Conservation (phyloP, 1,284 basidiomycete species). For the Nidula niveotomentosa region DNA sequence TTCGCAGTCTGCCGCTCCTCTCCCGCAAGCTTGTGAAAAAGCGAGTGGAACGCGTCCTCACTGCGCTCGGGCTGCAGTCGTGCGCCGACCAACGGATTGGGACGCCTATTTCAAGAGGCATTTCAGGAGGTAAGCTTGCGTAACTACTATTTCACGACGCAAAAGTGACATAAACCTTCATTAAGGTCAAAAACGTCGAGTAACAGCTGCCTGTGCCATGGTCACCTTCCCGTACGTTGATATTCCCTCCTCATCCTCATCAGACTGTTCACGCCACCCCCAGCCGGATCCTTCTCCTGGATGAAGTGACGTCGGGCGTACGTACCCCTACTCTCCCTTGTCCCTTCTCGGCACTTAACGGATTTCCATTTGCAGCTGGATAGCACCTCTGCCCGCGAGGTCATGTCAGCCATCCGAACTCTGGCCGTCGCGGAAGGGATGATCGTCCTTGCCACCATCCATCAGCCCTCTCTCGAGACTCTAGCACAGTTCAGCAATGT, state of each 20-base stretch:
- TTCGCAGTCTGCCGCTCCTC: constrained; percentile 42
- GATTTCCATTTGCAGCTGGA: constrained; percentile 39
- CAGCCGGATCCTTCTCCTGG: constrained; percentile 55
- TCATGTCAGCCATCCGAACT: constrained; percentile 48
- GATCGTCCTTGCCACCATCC: constrained; percentile 64
- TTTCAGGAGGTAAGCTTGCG: constrained; percentile 45
- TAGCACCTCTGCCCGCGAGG: constrained; percentile 56
- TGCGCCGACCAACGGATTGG: constrained; percentile 59
- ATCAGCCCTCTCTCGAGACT: constrained; percentile 59
- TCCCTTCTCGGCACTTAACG: constrained; percentile 1
- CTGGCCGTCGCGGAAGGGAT: constrained; percentile 42
- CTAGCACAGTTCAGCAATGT: constrained; percentile 60
- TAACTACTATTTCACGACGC: background rate
- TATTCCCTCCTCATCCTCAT: background rate
- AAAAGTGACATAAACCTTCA: no score
- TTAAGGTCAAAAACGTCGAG: constrained; percentile 59
- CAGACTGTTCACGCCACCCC: background rate
- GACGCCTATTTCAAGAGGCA: constrained; percentile 54
- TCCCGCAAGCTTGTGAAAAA: constrained; percentile 36
- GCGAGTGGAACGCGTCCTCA: constrained; percentile 57
- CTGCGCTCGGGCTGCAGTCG: constrained; percentile 54
- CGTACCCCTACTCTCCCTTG: constrained; percentile 6
- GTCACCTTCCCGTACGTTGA: constrained; percentile 51
- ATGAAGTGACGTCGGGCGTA: constrained; percentile 61
- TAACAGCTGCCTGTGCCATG: constrained; percentile 66